Conservation (phyloP, 148 eudicot genomes). For the Rheum nobile region DNA sequence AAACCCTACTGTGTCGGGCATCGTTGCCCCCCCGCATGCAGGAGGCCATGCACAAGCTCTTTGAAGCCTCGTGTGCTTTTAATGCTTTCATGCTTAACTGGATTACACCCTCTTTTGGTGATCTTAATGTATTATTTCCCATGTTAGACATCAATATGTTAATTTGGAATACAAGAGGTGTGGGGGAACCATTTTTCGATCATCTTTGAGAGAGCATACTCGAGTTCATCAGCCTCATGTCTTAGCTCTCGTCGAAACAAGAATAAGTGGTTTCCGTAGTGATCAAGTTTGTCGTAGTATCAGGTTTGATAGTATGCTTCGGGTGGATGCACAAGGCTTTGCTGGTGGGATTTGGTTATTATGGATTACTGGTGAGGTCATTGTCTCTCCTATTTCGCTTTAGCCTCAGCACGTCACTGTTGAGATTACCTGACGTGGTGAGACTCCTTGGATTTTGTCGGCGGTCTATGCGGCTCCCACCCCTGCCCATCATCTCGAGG, state of each 20-base stretch:
- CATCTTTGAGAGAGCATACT: not conserved
- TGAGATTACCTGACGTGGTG: not conserved
- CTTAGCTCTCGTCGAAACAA: not conserved
- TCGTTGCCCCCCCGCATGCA: too few relatives aligned
- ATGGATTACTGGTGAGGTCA: fast-evolving
- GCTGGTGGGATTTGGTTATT: not conserved
- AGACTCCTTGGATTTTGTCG: not conserved
- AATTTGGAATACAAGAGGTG: not conserved
- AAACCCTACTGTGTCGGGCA: too few relatives aligned
- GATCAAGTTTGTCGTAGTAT: not conserved
- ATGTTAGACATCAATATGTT: not conserved
- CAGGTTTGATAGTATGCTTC: not conserved
- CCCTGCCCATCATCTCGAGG: too few relatives aligned
- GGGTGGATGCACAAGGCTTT: not conserved
- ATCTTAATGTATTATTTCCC: too few relatives aligned
- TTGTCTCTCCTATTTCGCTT: not conserved
- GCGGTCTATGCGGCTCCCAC: not conserved
- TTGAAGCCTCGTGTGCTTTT: too few relatives aligned
- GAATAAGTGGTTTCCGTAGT: not conserved
- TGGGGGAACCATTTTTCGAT: not conserved
- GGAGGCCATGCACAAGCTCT: too few relatives aligned
- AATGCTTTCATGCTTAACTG: too few relatives aligned
- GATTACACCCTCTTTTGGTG: too few relatives aligned
- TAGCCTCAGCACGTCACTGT: not conserved
- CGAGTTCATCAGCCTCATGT: not conserved